phyloP scores from a whole-genome alignment of 352 stramenopile species.

The Pythium phragmiticola region DNA sequence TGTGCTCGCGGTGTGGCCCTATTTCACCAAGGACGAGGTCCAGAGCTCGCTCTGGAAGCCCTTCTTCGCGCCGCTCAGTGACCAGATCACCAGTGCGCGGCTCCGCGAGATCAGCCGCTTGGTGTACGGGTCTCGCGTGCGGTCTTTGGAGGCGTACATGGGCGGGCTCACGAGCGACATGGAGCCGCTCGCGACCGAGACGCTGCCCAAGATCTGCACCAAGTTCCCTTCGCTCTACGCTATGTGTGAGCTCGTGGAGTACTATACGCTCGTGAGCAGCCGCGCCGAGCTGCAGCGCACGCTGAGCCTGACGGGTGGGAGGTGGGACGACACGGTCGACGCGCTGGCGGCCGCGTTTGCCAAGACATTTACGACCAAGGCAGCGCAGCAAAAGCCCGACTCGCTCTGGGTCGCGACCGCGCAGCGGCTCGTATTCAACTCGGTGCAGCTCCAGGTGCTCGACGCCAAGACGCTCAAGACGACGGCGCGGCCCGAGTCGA shows the following conservation, averaged over 20 bases:
- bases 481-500: not conserved
- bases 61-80: not conserved
- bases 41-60: not conserved
- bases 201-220: slow-evolving; percentile 1
- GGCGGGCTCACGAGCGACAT: slow-evolving; percentile 7
- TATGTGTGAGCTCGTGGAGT: slow-evolving; percentile 8
- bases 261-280: slow-evolving; percentile 2
- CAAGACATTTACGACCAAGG: not conserved
- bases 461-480: not conserved
- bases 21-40: not conserved
- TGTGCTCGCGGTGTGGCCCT: slow-evolving; percentile 9
- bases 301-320: not conserved
- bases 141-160: slow-evolving; percentile 11
- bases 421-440: slow-evolving; percentile 8
- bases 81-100: not conserved
- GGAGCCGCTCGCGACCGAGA: slow-evolving; percentile 1
- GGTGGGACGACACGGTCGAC: not conserved
- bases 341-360: not conserved
- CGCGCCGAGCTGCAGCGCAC: slow-evolving; percentile 3
- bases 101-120: not conserved
- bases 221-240: not conserved
- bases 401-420: slow-evolving; percentile 4
- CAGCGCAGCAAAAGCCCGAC: not conserved
- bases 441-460: slow-evolving; percentile 3
- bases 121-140: not conserved